phyloP scores from a whole-genome alignment of 2,329 filamentous ascomycete genomes.

The Gyromitra esculenta region DNA sequence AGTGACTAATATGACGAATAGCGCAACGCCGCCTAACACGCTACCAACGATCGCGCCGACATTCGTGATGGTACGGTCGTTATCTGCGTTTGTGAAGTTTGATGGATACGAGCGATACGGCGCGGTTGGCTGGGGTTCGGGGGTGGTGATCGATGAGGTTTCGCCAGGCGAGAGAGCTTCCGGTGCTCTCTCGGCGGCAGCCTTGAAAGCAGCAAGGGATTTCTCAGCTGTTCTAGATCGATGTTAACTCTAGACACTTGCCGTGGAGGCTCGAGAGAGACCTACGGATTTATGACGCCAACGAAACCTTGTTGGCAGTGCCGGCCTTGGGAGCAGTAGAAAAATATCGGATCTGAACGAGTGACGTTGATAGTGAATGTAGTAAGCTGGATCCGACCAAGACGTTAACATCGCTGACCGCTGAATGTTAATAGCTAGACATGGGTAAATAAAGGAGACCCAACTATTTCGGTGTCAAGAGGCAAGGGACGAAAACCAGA shows the following conservation, averaged over 20 bases:
- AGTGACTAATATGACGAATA: slow-evolving; percentile 24
- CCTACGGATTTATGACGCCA: slow-evolving; percentile 80
- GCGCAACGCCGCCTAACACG: slow-evolving; percentile 39
- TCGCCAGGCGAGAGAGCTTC: slow-evolving; percentile 62
- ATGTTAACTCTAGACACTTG: not conserved
- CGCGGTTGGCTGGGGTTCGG: not conserved
- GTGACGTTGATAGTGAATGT: slow-evolving; percentile 78
- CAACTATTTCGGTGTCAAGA: slow-evolving; percentile 64
- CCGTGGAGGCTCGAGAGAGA: slow-evolving; percentile 31
- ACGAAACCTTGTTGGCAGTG: slow-evolving; percentile 81
- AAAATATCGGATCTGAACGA: slow-evolving; percentile 76
- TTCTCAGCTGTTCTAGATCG: slow-evolving; percentile 36
- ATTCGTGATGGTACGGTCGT: slow-evolving; percentile 17
- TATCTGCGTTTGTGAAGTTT: slow-evolving; percentile 20
- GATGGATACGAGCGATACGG: slow-evolving; percentile 1
- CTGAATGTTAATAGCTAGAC: too few relatives aligned
- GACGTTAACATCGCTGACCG: slow-evolving; percentile 43
- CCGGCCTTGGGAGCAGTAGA: slow-evolving; percentile 77
- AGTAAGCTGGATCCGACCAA: slow-evolving; percentile 36
- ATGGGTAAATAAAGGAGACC: slow-evolving; percentile 63
- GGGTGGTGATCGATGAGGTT: not conserved
- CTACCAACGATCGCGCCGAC: slow-evolving; percentile 44
- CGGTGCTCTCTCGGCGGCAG: slow-evolving; percentile 60
- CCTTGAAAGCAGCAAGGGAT: slow-evolving; percentile 57
- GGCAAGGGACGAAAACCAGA: slow-evolving; percentile 74